Evolutionary conservation across 2,329 filamentous ascomycete genomes (phyloP).

Genomic region (Trichoderma citrinoviride): DNA sequence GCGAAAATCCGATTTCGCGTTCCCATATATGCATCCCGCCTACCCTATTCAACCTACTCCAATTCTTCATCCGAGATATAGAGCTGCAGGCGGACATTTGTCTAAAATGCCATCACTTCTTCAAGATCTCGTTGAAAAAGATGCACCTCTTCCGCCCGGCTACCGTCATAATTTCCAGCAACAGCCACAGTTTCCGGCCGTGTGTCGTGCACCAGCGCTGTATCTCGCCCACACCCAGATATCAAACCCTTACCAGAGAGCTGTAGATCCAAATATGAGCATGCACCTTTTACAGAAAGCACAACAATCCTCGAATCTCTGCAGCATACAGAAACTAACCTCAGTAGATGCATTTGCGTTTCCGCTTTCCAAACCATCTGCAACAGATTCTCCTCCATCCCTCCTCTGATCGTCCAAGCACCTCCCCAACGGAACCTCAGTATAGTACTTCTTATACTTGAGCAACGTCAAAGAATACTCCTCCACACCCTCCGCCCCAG

Average conservation of each 20-base stretch:
- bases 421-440: constrained; percentile 31
- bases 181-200: not conserved
- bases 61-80: constrained; percentile 35
- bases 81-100: constrained; percentile 31
- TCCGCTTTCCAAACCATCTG: not conserved
- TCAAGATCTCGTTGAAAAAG: constrained; percentile 24
- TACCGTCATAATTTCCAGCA: not conserved
- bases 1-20: too few species aligned
- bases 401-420: constrained; percentile 30
- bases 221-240: too few species aligned
- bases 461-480: constrained; percentile 36
- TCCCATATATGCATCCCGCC: not conserved
- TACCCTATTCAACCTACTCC: constrained; percentile 14
- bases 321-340: not conserved
- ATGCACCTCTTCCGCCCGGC: not conserved
- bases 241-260: not conserved
- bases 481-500: constrained; percentile 26
- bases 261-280: not conserved
- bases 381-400: not conserved
- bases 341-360: not conserved
- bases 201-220: not conserved
- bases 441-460: constrained; percentile 36
- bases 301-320: not conserved
- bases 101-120: constrained; percentile 36
- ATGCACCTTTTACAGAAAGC: not conserved